These are phyloP conservation scores for Aurifilum marmelostoma DNA, from an alignment of 2,329 filamentous ascomycete species.

Conservation along the genomic window DNA sequence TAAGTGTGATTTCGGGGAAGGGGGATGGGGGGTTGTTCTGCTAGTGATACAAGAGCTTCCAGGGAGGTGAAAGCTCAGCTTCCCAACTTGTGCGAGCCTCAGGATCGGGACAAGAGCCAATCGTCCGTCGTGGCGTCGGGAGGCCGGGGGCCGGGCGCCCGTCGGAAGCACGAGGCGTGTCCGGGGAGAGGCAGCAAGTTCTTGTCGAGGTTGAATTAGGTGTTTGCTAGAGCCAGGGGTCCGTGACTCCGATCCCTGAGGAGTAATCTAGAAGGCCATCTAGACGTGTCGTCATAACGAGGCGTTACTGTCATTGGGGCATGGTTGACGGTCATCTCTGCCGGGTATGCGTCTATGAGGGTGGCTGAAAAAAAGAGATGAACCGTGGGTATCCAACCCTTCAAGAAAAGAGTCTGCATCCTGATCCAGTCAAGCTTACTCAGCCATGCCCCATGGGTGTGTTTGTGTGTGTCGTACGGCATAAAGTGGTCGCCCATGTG, in stretches of 20 bases:
- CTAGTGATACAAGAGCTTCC: slow-evolving; percentile 26
- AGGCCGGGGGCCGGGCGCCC: background rate
- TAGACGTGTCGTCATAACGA: slow-evolving; percentile 30
- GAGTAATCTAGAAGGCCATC: slow-evolving; percentile 29
- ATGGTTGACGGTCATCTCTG: slow-evolving; percentile 26
- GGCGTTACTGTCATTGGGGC: slow-evolving; percentile 31
- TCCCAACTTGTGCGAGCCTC: slow-evolving; percentile 21
- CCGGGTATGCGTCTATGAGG: slow-evolving; percentile 24
- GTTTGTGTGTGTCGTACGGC: slow-evolving; percentile 30
- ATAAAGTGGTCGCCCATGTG: slow-evolving; percentile 31
- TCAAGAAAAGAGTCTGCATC: slow-evolving; percentile 17
- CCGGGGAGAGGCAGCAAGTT: background rate
- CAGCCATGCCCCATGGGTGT: slow-evolving; percentile 29
- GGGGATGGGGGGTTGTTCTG: slow-evolving; percentile 5
- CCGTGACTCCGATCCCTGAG: slow-evolving; percentile 22
- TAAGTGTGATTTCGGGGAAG: slow-evolving; percentile 17
- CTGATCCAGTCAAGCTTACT: slow-evolving; percentile 30
- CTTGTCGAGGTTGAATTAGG: slow-evolving; percentile 17
- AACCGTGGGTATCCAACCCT: slow-evolving; percentile 21
- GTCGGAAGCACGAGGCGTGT: slow-evolving; percentile 18
- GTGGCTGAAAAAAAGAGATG: slow-evolving; percentile 24
- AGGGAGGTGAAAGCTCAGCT: slow-evolving; percentile 11
- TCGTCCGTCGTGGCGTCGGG: background rate
- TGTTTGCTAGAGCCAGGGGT: slow-evolving; percentile 23
- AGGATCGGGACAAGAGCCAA: slow-evolving; percentile 12